Conservation (phyloP, 805 yeast genomes). For the Kluyveromyces wickerhamii region DNA sequence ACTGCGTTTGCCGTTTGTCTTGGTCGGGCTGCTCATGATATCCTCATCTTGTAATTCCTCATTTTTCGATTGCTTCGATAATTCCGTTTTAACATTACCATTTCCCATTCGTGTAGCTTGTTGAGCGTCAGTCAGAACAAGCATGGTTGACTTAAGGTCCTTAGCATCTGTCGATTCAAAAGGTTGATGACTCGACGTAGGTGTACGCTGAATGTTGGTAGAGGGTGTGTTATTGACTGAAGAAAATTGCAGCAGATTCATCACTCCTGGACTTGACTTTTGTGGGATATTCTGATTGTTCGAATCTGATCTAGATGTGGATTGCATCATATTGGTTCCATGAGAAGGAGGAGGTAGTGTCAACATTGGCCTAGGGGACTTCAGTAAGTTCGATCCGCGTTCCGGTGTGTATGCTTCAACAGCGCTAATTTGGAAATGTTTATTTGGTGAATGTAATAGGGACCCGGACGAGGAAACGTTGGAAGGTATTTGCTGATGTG, state of each 20-base stretch:
- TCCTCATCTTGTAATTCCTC: not conserved
- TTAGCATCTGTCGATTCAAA: not conserved
- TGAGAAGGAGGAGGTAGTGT: slow-evolving; percentile 7
- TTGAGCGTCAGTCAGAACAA: slow-evolving; percentile 1
- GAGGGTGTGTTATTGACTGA: slow-evolving; percentile 34
- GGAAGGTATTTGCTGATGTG: slow-evolving; percentile 8
- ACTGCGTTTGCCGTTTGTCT: slow-evolving; percentile 1
- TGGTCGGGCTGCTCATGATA: slow-evolving; percentile 5
- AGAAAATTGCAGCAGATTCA: slow-evolving; percentile 83
- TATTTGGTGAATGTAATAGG: slow-evolving; percentile 31
- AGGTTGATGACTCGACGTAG: not conserved
- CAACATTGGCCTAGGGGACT: slow-evolving; percentile 7
- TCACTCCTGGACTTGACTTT: slow-evolving; percentile 58
- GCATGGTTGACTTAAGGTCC: slow-evolving; percentile 1
- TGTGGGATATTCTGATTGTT: not conserved
- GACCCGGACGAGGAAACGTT: slow-evolving; percentile 8
- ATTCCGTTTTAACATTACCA: slow-evolving; percentile 6
- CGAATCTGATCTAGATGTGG: slow-evolving; percentile 2
- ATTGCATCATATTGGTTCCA: not conserved
- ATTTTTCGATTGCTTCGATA: not conserved
- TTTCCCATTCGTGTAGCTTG: slow-evolving; percentile 2
- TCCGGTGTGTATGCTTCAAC: slow-evolving; percentile 61
- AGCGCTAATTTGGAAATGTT: slow-evolving; percentile 41
- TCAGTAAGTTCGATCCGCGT: slow-evolving; percentile 33
- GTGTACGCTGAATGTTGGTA: slow-evolving; percentile 8